These are phyloP conservation scores for Candida manassasensis DNA, from an alignment of 805 yeast genomes.

Conservation along the genomic window DNA sequence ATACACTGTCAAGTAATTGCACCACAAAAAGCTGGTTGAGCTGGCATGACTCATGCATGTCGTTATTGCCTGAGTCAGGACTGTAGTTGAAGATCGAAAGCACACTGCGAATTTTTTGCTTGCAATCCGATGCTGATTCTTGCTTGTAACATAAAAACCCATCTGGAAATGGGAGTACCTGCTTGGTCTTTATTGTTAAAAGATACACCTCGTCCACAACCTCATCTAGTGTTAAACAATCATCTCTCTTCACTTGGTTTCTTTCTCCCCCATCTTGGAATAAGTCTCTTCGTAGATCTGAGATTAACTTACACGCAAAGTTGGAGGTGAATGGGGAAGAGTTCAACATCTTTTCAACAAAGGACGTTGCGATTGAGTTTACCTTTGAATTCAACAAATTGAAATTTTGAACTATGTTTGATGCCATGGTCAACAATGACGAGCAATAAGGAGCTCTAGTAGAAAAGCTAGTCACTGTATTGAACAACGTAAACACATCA, in stretches of 20 bases:
- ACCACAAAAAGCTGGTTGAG: constrained; percentile 20
- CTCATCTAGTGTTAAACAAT: constrained; percentile 9
- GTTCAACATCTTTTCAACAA: constrained; percentile 4
- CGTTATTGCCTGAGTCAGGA: background rate
- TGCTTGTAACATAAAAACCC: constrained; percentile 9
- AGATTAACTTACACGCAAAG: constrained; percentile 2
- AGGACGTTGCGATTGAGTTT: constrained; percentile 2
- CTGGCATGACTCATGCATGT: constrained; percentile 8
- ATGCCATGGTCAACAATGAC: constrained; percentile 7
- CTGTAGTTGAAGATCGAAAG: constrained; percentile 15
- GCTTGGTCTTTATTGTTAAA: constrained; percentile 5
- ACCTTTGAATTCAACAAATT: constrained; percentile 3
- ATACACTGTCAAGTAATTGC: constrained; percentile 18
- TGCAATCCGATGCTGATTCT: constrained; percentile 16
- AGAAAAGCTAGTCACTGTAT: constrained; percentile 10
- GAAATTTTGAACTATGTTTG: constrained; percentile 6
- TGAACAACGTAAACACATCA: constrained; percentile 9
- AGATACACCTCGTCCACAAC: constrained; percentile 13
- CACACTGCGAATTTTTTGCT: constrained; percentile 11
- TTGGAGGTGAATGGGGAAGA: background rate
- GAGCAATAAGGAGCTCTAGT: constrained; percentile 7
- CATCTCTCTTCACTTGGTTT: too few relatives aligned
- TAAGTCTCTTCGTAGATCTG: constrained; percentile 6
- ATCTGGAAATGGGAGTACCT: constrained; percentile 1
- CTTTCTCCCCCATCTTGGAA: too few relatives aligned